phyloP scores from a whole-genome alignment of 805 yeast genomes.

The Huiozyma naganishii region DNA sequence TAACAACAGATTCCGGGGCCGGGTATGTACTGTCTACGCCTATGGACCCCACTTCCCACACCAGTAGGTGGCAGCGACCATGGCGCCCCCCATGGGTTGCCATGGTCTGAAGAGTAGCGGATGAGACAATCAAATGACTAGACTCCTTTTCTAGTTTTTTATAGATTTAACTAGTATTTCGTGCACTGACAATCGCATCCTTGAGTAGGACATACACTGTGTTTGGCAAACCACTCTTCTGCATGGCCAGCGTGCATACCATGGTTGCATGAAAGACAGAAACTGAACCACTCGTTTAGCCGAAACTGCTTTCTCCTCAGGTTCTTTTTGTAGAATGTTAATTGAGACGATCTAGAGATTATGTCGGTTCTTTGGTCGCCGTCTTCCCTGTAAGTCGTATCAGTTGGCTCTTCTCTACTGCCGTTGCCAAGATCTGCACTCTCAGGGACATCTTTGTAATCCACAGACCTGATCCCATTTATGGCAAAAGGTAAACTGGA shows the following conservation, averaged over 20 bases:
- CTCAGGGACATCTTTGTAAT: neutral
- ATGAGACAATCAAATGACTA: too few relatives aligned
- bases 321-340: neutral
- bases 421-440: too few relatives aligned
- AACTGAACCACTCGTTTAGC: slow-evolving; percentile 79
- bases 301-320: slow-evolving; percentile 14
- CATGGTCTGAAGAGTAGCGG: too few relatives aligned
- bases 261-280: slow-evolving; percentile 84
- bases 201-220: slow-evolving; percentile 86
- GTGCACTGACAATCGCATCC: slow-evolving; percentile 82
- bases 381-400: too few relatives aligned
- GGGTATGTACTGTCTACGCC: too few relatives aligned
- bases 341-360: too few relatives aligned
- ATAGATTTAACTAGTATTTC: slow-evolving; percentile 26
- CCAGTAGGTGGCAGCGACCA: too few relatives aligned
- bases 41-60: too few relatives aligned
- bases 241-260: slow-evolving; percentile 95
- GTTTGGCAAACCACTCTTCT: slow-evolving; percentile 87
- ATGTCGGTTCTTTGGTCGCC: too few relatives aligned
- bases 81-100: too few relatives aligned
- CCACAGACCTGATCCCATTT: slow-evolving; percentile 11
- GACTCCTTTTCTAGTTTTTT: neutral
- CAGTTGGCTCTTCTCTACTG: slow-evolving; percentile 3
- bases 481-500: slow-evolving; percentile 26
- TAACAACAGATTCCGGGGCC: too few relatives aligned